Conservation (phyloP, 768 basidiomycete genomes). For the Fistulinella prunicolor region DNA sequence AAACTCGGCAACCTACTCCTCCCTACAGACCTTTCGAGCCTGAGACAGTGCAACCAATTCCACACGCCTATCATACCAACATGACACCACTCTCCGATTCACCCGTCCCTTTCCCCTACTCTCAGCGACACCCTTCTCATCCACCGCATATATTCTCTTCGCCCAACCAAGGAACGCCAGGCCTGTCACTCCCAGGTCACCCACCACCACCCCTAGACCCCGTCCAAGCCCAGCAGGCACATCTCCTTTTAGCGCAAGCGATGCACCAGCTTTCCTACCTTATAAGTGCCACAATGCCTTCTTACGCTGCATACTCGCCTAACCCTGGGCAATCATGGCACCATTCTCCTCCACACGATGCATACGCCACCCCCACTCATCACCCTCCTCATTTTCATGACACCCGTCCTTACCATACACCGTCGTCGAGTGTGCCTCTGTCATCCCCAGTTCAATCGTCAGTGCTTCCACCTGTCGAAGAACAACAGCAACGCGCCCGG, state of each 20-base stretch:
- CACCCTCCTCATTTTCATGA: conserved; percentile 16
- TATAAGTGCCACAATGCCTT: conserved; percentile 30
- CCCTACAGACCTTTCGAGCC: conserved; percentile 9
- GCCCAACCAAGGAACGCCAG: conserved; percentile 13
- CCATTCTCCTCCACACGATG: conserved; percentile 5
- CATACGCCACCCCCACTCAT: conserved; percentile 10
- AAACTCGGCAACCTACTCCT: conserved; percentile 6
- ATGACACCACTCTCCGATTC: conserved; percentile 12
- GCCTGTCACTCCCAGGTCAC: conserved; percentile 27
- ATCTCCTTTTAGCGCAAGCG: conserved; percentile 38
- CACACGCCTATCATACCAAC: conserved; percentile 1
- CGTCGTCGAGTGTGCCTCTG: conserved; percentile 46
- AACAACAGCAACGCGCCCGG: conserved; percentile 33
- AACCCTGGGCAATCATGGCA: conserved; percentile 26
- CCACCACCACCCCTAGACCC: conserved; percentile 28
- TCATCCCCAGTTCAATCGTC: conserved; percentile 45
- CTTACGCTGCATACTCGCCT: conserved; percentile 18
- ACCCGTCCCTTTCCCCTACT: conserved; percentile 15
- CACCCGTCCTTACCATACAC: conserved; percentile 17
- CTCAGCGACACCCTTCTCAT: conserved; percentile 19
- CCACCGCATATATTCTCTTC: conserved; percentile 14
- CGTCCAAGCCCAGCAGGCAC: conserved; percentile 35
- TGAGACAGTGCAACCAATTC: conserved; percentile 2
- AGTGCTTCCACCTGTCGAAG: conserved; percentile 36
- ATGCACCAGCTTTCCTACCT: conserved; percentile 42